Conservation (phyloP, 192 early-diverging fungal genomes). For the Endogone sp. region DNA sequence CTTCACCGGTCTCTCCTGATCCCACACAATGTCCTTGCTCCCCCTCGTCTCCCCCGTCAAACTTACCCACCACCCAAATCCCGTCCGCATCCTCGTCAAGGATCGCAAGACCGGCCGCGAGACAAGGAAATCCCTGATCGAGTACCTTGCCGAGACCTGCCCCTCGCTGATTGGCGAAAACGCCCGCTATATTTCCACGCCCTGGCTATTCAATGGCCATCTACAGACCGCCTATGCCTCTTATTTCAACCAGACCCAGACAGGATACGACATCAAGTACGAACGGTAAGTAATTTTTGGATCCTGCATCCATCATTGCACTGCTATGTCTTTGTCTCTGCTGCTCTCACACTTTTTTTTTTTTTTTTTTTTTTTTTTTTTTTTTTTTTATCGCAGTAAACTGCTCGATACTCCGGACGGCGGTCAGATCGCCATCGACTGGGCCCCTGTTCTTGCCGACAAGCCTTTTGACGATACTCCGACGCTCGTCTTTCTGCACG, state of each 20-base stretch:
- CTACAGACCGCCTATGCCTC: slow-evolving; percentile 75
- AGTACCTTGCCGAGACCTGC: slow-evolving; percentile 36
- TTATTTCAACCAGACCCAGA: slow-evolving; percentile 31
- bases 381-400: slow-evolving; percentile 31
- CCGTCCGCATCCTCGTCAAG: background rate
- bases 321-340: background rate
- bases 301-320: slow-evolving; percentile 14
- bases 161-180: slow-evolving; percentile 50
- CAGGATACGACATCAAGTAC: slow-evolving; percentile 48
- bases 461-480: slow-evolving; percentile 62
- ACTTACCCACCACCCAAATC: background rate
- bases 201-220: slow-evolving; percentile 71
- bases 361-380: background rate
- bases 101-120: background rate
- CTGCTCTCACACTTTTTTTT: background rate
- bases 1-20: background rate
- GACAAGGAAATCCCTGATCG: slow-evolving; percentile 14
- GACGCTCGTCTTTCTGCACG: slow-evolving; percentile 81
- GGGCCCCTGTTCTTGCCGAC: slow-evolving; percentile 59
- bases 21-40: too few relatives aligned
- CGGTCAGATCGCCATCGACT: slow-evolving; percentile 85
- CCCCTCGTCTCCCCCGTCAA: background rate
- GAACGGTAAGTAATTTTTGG: slow-evolving; percentile 56
- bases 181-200: slow-evolving; percentile 63
- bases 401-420: slow-evolving; percentile 71